Evolutionary conservation across 1,139 yeast genomes (phyloP), one percentile per base, ranked within the genome.

Genomic region (Oligophagozyma castellii): DNA sequence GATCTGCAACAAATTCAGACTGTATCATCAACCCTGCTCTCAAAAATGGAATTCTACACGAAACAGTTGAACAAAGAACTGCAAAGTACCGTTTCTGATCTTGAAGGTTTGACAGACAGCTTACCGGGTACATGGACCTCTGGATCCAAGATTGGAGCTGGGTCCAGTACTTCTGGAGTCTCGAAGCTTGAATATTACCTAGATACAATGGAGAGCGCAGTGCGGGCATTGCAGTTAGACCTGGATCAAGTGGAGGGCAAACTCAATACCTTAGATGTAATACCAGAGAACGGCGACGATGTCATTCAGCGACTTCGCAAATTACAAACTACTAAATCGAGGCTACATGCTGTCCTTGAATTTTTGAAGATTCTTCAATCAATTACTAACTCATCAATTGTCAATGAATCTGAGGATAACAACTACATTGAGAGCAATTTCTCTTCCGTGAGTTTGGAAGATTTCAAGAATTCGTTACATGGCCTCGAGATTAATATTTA

Each of bases 111-210:
- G 13, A 44, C 54, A 4, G 53, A 47, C 25, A 32, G 45, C 8
- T 34, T 50, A 14, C 44, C 48, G 6, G 46, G 42, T 19, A 39
- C 51, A 2, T 42, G 44, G 46, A 14, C 36, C 5, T 26, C 25
- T n/a, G 23, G 26, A 15, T 46, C 14, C 2, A 11, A 3, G 7
- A 5, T 25, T 4, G 27, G 27, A 11, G 21, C 27, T 3, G 12
- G 19, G 4, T 4, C 28, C 5, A 19, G 24, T 24, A 28, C 14
- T 13, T 24, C 26, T 4, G 20, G 10, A 7, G 20, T 60, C 16
- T 67, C 77, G 6, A 59, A 80, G 37, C 51, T 77, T 29, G 76
- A 74, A 40, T 75, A 75, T 46, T 74, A 73, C 43, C 54, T 73
- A 23, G 74, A 71, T 29, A 65, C 74, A 2, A 52, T 76, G 24